Evolutionary conservation across 129 eudicot species (phyloP).

Genomic region (Tagetes erecta): DNA sequence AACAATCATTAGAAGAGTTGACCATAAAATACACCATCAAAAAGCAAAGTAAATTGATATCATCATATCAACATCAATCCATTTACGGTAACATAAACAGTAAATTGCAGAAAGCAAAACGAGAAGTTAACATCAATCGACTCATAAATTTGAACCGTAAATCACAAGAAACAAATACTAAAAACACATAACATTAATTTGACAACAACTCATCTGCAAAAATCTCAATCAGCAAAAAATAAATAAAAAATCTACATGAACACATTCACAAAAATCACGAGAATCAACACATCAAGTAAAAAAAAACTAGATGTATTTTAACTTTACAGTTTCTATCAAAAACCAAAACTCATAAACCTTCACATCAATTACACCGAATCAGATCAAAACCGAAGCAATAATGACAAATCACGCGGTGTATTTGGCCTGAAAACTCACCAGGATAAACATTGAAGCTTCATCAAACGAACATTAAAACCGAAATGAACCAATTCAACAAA

Average conservation of each 20-base stretch:
- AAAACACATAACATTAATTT: background rate
- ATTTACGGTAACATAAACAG: constrained; percentile 10
- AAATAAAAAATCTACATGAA: background rate
- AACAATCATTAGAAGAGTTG: constrained; percentile 1
- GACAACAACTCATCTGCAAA: constrained; percentile 20
- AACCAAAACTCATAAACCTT: background rate
- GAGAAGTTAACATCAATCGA: background rate
- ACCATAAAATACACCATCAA: constrained; percentile 4
- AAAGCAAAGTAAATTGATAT: background rate
- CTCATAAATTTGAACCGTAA: constrained; percentile 9
- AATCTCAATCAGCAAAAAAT: background rate
- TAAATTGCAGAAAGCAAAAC: background rate
- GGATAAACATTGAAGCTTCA: constrained; percentile 63
- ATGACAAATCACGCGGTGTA: background rate
- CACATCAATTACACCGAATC: constrained; percentile 12
- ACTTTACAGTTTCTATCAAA: background rate
- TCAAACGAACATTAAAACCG: constrained; percentile 35
- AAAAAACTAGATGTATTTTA: background rate
- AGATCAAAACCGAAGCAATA: background rate
- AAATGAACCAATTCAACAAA: background rate
- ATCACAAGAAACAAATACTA: constrained; percentile 5
- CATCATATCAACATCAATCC: background rate
- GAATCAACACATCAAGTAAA: background rate
- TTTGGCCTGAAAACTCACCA: constrained; percentile 30
- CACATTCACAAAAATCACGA: constrained; percentile 28